Evolutionary conservation across 148 eudicot genomes (phyloP).

Genomic region (Camellia sinensis): DNA sequence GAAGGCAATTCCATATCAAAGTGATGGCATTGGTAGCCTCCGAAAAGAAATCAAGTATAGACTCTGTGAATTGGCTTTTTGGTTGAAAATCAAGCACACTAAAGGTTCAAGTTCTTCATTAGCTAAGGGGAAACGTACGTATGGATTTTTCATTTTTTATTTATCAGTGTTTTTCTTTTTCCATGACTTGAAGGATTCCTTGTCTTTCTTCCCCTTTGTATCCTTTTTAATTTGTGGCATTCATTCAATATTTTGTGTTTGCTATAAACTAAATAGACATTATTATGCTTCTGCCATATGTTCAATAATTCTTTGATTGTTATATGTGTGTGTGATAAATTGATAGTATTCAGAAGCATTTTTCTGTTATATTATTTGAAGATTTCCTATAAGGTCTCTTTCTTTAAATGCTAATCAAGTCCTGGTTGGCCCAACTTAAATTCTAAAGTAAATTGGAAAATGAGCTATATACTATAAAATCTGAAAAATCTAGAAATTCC

Average conservation of each 20-base stretch:
- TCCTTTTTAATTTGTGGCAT: not conserved
- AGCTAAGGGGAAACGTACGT: slow-evolving; percentile 62
- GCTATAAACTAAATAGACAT: not conserved
- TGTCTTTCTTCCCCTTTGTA: slow-evolving; percentile 4
- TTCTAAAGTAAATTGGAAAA: not conserved
- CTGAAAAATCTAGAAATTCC: too few species aligned
- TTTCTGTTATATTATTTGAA: not conserved
- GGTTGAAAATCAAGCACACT: slow-evolving; percentile 46
- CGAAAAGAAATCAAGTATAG: slow-evolving; percentile 61
- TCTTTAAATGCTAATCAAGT: not conserved
- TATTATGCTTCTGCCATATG: not conserved
- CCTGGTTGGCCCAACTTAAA: too few species aligned
- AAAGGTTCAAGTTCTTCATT: slow-evolving; percentile 34
- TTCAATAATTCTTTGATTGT: not conserved
- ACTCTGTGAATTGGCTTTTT: slow-evolving; percentile 49
- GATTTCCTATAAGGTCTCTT: not conserved
- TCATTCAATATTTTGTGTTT: not conserved
- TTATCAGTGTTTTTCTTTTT: slow-evolving; percentile 2
- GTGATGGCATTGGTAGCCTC: slow-evolving; percentile 36
- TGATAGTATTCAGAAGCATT: not conserved
- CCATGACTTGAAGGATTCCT: not conserved
- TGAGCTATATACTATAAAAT: not conserved
- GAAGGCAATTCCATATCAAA: slow-evolving; percentile 46
- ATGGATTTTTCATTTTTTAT: slow-evolving; percentile 10
- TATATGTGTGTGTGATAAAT: not conserved